Conservation (phyloP, 176 grass and related monocot species). For the Canna indica region DNA sequence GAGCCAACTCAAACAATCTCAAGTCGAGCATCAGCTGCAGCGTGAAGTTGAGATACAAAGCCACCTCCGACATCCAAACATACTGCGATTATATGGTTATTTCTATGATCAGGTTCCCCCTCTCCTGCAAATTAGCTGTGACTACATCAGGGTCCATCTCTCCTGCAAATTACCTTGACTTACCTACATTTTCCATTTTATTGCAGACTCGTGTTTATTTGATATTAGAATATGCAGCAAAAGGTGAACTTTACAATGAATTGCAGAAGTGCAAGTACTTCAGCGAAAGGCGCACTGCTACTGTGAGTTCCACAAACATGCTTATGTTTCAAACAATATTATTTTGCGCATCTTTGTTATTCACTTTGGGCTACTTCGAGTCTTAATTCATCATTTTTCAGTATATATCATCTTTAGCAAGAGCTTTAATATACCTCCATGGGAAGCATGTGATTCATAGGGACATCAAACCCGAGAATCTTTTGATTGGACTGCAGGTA, state of each 20-base stretch:
- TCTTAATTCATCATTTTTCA: constrained; percentile 13
- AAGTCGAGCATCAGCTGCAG: constrained; percentile 76
- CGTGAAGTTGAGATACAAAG: constrained; percentile 92
- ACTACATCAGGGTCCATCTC: background rate
- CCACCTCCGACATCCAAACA: constrained; percentile 70
- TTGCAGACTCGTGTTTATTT: constrained; percentile 73
- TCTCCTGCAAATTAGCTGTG: background rate
- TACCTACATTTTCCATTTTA: constrained; percentile 15
- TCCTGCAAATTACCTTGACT: too few relatives aligned
- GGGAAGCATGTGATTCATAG: too few relatives aligned
- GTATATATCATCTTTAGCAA: constrained; percentile 78
- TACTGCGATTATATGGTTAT: constrained; percentile 80
- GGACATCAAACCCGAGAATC: constrained; percentile 98
- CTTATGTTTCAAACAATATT: background rate
- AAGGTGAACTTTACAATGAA: constrained; percentile 94
- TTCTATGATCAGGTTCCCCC: constrained; percentile 79
- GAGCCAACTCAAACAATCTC: constrained; percentile 81
- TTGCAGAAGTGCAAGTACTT: constrained; percentile 82
- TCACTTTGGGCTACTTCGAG: background rate
- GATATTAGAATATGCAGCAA: constrained; percentile 84
- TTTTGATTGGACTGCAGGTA: constrained; percentile 71
- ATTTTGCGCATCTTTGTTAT: background rate
- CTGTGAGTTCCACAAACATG: constrained; percentile 39
- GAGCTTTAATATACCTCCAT: constrained; percentile 74
- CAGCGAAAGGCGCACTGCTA: constrained; percentile 61